Evolutionary conservation across 805 yeast genomes (phyloP).

Genomic region (Maudiozyma pseudohumilis): DNA sequence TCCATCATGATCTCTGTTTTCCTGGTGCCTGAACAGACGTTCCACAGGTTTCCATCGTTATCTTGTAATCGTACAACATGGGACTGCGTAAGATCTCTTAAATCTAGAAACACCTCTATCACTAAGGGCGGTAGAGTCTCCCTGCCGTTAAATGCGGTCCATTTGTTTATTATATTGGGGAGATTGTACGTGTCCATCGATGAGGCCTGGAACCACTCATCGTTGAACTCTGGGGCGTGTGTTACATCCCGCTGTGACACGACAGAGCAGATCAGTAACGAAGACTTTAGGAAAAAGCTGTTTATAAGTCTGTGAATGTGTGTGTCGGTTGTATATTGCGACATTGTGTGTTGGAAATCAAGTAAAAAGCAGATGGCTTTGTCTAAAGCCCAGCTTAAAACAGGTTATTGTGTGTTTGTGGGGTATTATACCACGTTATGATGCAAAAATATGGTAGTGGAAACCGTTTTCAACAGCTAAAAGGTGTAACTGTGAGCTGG

Average conservation of each 20-base stretch:
- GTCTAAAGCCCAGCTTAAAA: too few species aligned
- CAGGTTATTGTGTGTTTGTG: too few species aligned
- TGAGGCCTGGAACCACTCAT: constrained; percentile 7
- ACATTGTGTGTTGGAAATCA: too few species aligned
- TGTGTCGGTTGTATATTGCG: too few species aligned
- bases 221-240: constrained; percentile 5
- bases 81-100: constrained; percentile 44
- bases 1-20: constrained; percentile 85
- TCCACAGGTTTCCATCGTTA: constrained; percentile 42
- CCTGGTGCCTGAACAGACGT: constrained; percentile 49
- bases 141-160: constrained; percentile 50
- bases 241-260: constrained; percentile 2
- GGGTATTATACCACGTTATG: too few species aligned
- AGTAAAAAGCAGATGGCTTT: too few species aligned
- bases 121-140: constrained; percentile 65
- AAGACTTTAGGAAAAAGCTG: constrained; percentile 56
- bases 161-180: constrained; percentile 36
- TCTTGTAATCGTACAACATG: constrained; percentile 54
- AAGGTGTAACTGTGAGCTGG: too few species aligned
- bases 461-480: too few species aligned
- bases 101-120: constrained; percentile 71
- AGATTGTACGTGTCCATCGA: constrained; percentile 4
- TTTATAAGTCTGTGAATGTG: constrained; percentile 22
- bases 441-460: too few species aligned
- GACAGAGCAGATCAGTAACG: constrained; percentile 45